Evolutionary conservation across 495 filamentous ascomycete genomes (phyloP), one percentile per base, ranked within the genome.

Genomic region (Pyronema domesticum): DNA sequence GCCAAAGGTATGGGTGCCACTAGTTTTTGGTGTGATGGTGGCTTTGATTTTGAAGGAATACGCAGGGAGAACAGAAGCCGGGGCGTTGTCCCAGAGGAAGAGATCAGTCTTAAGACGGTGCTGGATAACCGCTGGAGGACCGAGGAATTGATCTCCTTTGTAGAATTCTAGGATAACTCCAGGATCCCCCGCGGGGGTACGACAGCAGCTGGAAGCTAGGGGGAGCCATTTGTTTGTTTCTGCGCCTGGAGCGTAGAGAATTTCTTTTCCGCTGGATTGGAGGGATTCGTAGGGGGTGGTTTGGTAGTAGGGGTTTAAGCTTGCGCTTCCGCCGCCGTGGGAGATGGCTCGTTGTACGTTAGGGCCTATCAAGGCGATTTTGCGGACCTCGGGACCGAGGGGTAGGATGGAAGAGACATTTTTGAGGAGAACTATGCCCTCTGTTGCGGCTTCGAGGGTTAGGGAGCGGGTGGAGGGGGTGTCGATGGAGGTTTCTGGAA

Each of bases 241-340:
- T 58, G 74, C 76, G 36, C 77, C 76, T 53, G 69, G 66, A 18
- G 74, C 73, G 54, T 71, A 80, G 5, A 63, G 60, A 30, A 80
- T 73, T 17, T 7, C 15, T 6, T 30, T 6, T 37, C 74, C 69
- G 33, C 72, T 60, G 6, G 73, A 70, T 0, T 14, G 56, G 56
- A 79, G 78, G 58, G 74, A 77, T 37, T 77, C 76, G 11, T 78
- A 69, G 6, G 76, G 76, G 7, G 76, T 63, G 0, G 76, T 78
- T 15, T 75, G 80, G 66, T 91, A 89, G 65, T 94, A 89, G 3
- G 86, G 80, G 56, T 80, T 80, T 33, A 93, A 68, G 46, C 78
- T 81, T 1, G 86, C 85, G 57, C 82, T 88, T 7, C 87, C 85
- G 55, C 87, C 87, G 40, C 87, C 86, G 50, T 82, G 80, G 49